Base-by-base conservation (phyloP, 225 moss, liverwort and hornwort genomes). In the Rhytidiadelphus loreus region DNA sequence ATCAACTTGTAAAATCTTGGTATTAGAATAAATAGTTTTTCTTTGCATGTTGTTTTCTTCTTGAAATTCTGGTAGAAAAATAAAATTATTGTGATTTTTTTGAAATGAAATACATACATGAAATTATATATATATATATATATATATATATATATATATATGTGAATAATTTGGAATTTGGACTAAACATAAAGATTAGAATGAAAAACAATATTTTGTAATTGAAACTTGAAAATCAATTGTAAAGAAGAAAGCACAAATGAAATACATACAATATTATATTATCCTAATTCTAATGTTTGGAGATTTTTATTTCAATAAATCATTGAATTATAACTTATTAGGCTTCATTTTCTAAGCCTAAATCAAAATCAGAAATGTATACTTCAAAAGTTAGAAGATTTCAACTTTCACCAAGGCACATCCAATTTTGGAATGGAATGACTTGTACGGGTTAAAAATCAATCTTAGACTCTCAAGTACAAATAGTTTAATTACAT, bases 1-100 rank as follows among this genome's bases (percentile, higher is more conserved):
- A 29, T 44, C 0, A 0, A 29, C 0, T 3, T 1, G 2, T 11
- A 29, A 17, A 43, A 11, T 46, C 30, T 74, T 48, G 11, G 6
- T 48, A 74, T 74, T 20, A 32, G 7, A 19, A 32, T 19, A 48
- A 74, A 74, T 0, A 11, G 2, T 6, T 6, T 10, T 46, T 16
- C 0, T 44, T 6, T 28, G 2, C 2, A 74, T 12, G 1, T 12
- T 30, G 4, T 46, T 70, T 32, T 74, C 19, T 30, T 43, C 30
- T 46, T 46, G 18, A 12, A 19, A 26, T 12, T 46, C 48, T 30
- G 48, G 12, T 46, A 4, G 11, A 7, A 19, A 30, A 30, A 4
- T 26, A 18, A 30, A 30, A 48, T 48, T 30, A 16, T 32, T 48
- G 2, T 19, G 4, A 48, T 30, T 19, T 18, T 48, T 11, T 11